Conservation (phyloP, 768 basidiomycete genomes). For the Agrocybe chaxingu region DNA sequence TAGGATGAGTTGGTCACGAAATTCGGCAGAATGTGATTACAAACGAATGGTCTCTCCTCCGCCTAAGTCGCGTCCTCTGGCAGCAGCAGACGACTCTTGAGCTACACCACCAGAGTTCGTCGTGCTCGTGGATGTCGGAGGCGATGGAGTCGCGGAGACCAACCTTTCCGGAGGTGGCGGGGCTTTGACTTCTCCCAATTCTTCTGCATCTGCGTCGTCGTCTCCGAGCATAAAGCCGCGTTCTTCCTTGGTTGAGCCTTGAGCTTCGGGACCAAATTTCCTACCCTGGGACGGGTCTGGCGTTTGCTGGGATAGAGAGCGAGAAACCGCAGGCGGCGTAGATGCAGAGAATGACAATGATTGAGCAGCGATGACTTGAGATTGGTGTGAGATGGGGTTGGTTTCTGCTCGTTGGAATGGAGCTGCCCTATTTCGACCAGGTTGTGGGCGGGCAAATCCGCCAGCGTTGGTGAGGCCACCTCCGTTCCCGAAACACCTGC, state of each 20-base stretch:
- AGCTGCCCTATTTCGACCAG: slow-evolving; percentile 10
- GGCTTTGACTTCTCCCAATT: slow-evolving; percentile 12
- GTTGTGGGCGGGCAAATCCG: slow-evolving; percentile 29
- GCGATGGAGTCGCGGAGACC: slow-evolving; percentile 1
- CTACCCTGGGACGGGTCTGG: slow-evolving; percentile 8
- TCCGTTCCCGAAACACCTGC: not conserved
- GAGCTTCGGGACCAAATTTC: slow-evolving; percentile 5
- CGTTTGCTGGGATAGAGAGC: slow-evolving; percentile 8
- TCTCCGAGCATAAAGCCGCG: slow-evolving; percentile 33
- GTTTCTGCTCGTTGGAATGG: slow-evolving; percentile 25
- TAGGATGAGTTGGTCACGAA: not conserved
- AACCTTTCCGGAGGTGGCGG: not conserved
- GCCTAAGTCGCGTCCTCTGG: slow-evolving; percentile 20
- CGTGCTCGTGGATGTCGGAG: not conserved
- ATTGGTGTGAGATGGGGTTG: slow-evolving; percentile 42
- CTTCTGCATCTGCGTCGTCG: slow-evolving; percentile 17
- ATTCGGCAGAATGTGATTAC: slow-evolving; percentile 6
- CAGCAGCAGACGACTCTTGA: slow-evolving; percentile 10
- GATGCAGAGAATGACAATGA: slow-evolving; percentile 19
- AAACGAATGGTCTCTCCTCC: slow-evolving; percentile 14
- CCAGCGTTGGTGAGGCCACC: not conserved
- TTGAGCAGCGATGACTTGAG: slow-evolving; percentile 27
- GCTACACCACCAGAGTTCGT: not conserved
- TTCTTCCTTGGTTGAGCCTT: slow-evolving; percentile 24
- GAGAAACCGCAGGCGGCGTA: slow-evolving; percentile 13